A percentile compares a stretch with the other conserved stretches of the same genome.
phyloP scores from a whole-genome alignment of 192 early-diverging fungal species.

The Podila epigama region DNA sequence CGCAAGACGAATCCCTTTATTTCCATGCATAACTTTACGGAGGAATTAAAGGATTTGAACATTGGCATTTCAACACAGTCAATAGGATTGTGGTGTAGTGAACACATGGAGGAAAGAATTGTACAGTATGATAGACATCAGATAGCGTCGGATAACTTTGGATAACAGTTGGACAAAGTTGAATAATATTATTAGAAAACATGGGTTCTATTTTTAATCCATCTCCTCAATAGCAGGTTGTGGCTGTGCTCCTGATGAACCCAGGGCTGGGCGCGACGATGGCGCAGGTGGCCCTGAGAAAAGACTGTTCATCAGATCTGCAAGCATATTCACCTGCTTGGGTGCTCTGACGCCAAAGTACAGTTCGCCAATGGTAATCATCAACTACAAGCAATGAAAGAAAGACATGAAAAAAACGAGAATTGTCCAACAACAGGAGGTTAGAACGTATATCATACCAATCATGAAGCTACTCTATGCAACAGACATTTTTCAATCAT shows the following conservation, averaged over 20 bases:
- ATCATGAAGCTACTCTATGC: slow-evolving; percentile 8
- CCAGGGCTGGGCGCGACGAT: slow-evolving; percentile 18
- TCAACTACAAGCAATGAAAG: slow-evolving; percentile 24
- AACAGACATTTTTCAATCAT: neutral
- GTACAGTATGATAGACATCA: too few species aligned
- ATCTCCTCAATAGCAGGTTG: slow-evolving; percentile 45
- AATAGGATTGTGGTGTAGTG: too few species aligned
- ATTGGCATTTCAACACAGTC: too few species aligned
- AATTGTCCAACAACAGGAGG: neutral
- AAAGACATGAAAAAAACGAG: neutral
- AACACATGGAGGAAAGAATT: too few species aligned
- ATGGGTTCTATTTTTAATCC: slow-evolving; percentile 10
- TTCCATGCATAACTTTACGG: too few species aligned
- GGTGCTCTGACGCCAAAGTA: slow-evolving; percentile 59
- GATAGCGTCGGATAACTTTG: too few species aligned
- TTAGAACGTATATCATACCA: slow-evolving; percentile 6
- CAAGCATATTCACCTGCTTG: slow-evolving; percentile 57
- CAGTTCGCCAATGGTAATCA: slow-evolving; percentile 55
- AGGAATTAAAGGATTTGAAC: too few species aligned
- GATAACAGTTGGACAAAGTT: too few species aligned
- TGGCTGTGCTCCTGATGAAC: slow-evolving; percentile 15
- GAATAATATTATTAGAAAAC: too few species aligned
- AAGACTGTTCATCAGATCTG: slow-evolving; percentile 60
- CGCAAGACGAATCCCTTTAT: too few species aligned
- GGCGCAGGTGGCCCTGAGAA: slow-evolving; percentile 50